Percentiles rank a stretch among this genome's conserved stretches.
phyloP scores from a whole-genome alignment of 805 yeast genomes.

The Vanderwaltozyma polyspora region DNA sequence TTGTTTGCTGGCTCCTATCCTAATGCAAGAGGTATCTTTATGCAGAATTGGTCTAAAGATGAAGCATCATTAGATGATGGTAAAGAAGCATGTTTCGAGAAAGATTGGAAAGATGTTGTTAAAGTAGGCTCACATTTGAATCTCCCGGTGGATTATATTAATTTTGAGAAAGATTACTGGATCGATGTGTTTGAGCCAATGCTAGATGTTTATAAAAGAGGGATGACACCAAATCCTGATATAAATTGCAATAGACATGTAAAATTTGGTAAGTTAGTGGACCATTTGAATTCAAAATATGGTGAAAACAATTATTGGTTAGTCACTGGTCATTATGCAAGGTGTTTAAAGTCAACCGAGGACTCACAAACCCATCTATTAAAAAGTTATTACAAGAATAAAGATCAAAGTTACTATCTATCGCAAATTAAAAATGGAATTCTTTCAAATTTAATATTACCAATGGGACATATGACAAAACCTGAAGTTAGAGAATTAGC shows the following conservation, averaged over 20 bases:
- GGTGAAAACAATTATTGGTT: slow-evolving; percentile 55
- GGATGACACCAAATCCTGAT: slow-evolving; percentile 92
- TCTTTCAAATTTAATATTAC: slow-evolving; percentile 49
- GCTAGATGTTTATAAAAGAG: slow-evolving; percentile 58
- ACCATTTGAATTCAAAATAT: slow-evolving; percentile 36
- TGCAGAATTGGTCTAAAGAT: slow-evolving; percentile 78
- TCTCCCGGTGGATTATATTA: slow-evolving; percentile 65
- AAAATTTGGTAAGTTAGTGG: slow-evolving; percentile 72
- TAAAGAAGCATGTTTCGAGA: slow-evolving; percentile 54
- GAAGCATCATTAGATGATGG: slow-evolving; percentile 28
- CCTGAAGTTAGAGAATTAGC: slow-evolving; percentile 69
- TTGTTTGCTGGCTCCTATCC: slow-evolving; percentile 42
- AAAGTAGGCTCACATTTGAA: slow-evolving; percentile 46
- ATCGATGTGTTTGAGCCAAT: slow-evolving; percentile 83
- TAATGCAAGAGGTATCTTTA: slow-evolving; percentile 72
- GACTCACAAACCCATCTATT: slow-evolving; percentile 36
- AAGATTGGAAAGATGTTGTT: slow-evolving; percentile 81
- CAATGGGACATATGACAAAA: slow-evolving; percentile 69
- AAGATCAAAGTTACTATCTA: slow-evolving; percentile 88
- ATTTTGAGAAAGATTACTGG: slow-evolving; percentile 91
- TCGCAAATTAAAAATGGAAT: slow-evolving; percentile 47
- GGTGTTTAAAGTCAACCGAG: slow-evolving; percentile 30
- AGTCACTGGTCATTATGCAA: slow-evolving; percentile 78
- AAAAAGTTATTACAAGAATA: slow-evolving; percentile 45
- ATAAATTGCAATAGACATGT: slow-evolving; percentile 75